Percentiles rank a stretch among this genome's conserved stretches.
Conservation (phyloP, 768 basidiomycete species). For the Pulveroboletus sp. region DNA sequence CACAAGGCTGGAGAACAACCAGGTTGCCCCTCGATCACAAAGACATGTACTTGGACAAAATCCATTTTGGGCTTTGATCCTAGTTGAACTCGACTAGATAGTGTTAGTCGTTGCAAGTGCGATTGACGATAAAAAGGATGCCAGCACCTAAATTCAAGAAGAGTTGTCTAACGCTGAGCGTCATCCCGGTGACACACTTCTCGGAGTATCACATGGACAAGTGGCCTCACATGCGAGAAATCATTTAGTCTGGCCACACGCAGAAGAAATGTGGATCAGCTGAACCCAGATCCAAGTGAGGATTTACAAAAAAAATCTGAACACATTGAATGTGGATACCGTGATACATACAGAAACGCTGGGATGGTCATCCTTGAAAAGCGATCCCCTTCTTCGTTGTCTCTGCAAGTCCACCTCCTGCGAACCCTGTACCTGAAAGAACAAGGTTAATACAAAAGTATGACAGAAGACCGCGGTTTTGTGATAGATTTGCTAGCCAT, state of each 20-base stretch:
- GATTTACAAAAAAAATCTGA: not conserved
- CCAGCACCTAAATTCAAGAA: not conserved
- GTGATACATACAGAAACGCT: conserved; percentile 1
- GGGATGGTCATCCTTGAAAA: conserved; percentile 67
- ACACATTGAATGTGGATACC: not conserved
- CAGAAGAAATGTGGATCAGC: not conserved
- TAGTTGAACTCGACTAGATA: conserved; percentile 21
- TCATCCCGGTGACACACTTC: not conserved
- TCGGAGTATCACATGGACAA: not conserved
- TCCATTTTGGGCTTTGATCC: conserved; percentile 24
- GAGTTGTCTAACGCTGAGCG: not conserved
- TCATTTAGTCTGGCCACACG: not conserved
- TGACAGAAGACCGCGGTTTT: not conserved
- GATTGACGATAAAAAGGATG: not conserved
- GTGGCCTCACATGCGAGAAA: not conserved
- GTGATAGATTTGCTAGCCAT: not conserved
- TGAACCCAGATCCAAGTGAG: not conserved
- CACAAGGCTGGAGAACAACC: too few species aligned
- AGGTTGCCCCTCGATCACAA: not conserved
- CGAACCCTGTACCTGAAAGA: conserved; percentile 79
- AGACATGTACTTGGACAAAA: conserved; percentile 28
- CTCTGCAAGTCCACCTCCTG: conserved; percentile 93
- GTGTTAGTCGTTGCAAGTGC: conserved; percentile 9
- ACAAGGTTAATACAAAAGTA: conserved; percentile 1
- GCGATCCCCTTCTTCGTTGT: conserved; percentile 73